A percentile compares a stretch with the other conserved stretches of the same genome.
phyloP scores from a whole-genome alignment of 352 stramenopile species.

The Globisporangium rhizosaccharum region DNA sequence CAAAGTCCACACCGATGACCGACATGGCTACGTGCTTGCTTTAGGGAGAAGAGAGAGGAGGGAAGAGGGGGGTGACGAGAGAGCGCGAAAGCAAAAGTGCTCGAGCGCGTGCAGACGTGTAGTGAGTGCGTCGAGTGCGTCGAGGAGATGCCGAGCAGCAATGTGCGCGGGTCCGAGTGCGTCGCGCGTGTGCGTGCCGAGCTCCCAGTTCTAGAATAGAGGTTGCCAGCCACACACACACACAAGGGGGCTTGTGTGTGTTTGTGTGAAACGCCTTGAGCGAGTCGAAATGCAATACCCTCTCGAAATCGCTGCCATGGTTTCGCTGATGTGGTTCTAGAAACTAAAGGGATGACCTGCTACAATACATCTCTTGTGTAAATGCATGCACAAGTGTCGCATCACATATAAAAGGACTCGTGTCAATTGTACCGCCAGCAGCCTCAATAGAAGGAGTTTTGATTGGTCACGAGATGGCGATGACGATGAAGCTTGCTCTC shows the following conservation, averaged over 20 bases:
- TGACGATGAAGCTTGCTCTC: not conserved
- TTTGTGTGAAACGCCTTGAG: too few relatives aligned
- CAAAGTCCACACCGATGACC: conserved; percentile 97
- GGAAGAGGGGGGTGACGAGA: not conserved
- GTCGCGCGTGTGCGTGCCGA: not conserved
- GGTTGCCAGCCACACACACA: conserved; percentile 9
- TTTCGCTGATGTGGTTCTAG: not conserved
- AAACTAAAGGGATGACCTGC: not conserved
- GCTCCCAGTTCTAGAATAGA: conserved; percentile 24
- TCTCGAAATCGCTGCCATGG: too few relatives aligned
- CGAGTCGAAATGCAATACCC: too few relatives aligned
- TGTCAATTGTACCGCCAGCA: not conserved
- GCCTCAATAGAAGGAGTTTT: conserved; percentile 19
- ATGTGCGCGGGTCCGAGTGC: not conserved
- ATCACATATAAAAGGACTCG: too few relatives aligned
- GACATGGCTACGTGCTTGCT: conserved; percentile 73
- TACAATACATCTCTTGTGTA: not conserved
- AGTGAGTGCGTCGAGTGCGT: not conserved
- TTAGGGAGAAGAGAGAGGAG: conserved; percentile 5
- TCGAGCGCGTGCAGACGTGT: conserved; percentile 4
- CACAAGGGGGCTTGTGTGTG: too few relatives aligned
- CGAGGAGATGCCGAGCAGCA: not conserved
- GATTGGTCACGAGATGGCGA: conserved; percentile 4
- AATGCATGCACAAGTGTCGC: not conserved
- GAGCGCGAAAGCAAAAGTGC: conserved; percentile 5